These are phyloP conservation scores for Yarrowia hollandica DNA, from an alignment of 805 yeast species.

Conservation along the genomic window DNA sequence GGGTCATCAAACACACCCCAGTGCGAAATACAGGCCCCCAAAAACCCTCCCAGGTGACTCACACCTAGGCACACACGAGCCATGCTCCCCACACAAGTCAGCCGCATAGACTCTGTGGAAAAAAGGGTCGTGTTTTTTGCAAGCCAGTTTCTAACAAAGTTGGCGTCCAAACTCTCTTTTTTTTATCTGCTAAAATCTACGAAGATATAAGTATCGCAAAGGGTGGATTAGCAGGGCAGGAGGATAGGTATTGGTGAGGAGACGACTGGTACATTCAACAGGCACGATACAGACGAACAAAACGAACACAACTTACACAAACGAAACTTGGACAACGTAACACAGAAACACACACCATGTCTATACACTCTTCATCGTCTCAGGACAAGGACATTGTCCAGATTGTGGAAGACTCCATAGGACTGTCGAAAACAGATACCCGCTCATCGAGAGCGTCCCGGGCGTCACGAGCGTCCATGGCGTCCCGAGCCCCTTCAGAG, in stretches of 20 bases:
- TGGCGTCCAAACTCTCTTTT: background rate
- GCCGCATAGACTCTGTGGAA: constrained; percentile 1
- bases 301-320: background rate
- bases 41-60: too few relatives aligned
- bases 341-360: constrained; percentile 1
- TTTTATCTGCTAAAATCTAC: constrained; percentile 11
- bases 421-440: constrained; percentile 22
- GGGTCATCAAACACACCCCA: background rate
- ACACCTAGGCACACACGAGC: background rate
- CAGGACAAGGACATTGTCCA: constrained; percentile 24
- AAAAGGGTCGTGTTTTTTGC: background rate
- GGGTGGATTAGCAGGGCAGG: background rate
- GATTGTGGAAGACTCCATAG: constrained; percentile 23
- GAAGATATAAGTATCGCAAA: constrained; percentile 4
- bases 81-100: background rate
- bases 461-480: background rate
- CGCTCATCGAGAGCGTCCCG: background rate
- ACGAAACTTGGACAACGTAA: too few relatives aligned
- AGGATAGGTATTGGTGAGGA: background rate
- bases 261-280: too few relatives aligned
- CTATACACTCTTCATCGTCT: constrained; percentile 11
- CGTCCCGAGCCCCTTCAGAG: constrained; percentile 6
- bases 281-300: background rate
- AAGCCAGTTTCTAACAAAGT: constrained; percentile 16
- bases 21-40: background rate